Percentiles rank a stretch among this genome's conserved stretches.
Conservation (phyloP, 148 eudicot species). For the Diospyros lotus region DNA sequence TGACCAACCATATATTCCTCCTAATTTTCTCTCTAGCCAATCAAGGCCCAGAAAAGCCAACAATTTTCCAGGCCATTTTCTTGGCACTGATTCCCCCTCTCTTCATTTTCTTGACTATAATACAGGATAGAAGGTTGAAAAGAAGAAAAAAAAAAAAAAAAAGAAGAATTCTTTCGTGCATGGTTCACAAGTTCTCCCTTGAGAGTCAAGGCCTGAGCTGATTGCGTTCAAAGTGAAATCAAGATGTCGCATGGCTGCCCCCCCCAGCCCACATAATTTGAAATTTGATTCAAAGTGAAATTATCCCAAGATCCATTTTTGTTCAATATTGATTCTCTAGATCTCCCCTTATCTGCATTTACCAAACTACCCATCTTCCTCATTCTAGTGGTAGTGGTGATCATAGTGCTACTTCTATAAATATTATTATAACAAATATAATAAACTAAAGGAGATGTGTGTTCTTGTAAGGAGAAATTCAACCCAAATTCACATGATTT, state of each 20-base stretch:
- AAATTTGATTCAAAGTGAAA: background rate
- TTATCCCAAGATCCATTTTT: background rate
- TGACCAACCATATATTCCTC: background rate
- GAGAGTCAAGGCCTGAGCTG: conserved; percentile 2
- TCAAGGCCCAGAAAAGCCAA: conserved; percentile 12
- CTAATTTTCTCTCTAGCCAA: background rate
- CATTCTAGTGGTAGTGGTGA: no score
- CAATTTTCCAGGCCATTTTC: conserved; percentile 19
- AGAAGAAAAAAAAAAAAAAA: no score
- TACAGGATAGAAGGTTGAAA: no score
- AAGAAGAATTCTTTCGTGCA: background rate
- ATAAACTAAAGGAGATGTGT: no score
- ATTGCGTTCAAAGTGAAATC: background rate
- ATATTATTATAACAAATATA: no score
- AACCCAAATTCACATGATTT: no score
- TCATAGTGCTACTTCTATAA: no score
- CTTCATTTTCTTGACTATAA: background rate
- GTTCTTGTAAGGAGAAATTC: no score
- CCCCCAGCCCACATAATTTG: conserved; percentile 8
- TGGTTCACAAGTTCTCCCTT: background rate
- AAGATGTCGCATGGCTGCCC: background rate
- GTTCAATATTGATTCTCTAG: no score
- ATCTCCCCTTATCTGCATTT: background rate
- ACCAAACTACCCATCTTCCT: background rate
- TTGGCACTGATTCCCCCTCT: conserved; percentile 29